Evolutionary conservation across 2,329 filamentous ascomycete species (phyloP), one percentile per base, ranked within the genome.

Genomic region (Colletotrichum shisoi): DNA sequence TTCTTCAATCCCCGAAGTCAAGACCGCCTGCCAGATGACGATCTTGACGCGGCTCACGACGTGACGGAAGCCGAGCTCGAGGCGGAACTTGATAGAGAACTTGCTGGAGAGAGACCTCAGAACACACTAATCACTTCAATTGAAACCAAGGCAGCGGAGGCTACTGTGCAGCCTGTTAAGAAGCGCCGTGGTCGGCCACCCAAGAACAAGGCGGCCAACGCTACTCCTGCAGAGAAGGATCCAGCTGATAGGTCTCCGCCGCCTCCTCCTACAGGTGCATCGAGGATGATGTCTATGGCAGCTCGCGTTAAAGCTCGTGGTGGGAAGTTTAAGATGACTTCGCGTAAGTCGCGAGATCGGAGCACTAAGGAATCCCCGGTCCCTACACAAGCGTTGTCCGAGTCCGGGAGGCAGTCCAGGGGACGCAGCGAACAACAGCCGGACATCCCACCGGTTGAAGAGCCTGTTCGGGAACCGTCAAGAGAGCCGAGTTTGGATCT

Each of bases 231-330:
- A 31, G 57, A 53, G 24, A 45, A 51, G 13, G 56, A 48, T 37
- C 45, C 44, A 2, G 48, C 39, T 19, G 64, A 68, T n/a, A 69
- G 61, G 19, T 51, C 66, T 7, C 66, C 59, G 27, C 63, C 63
- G 9, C 48, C 62, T 11, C 62, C 68, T 37, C 45, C 54, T 21
- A 21, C 62, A 37, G 67, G 54, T 39, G 63, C 57, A 17, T 34
- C 48, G 15, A 39, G 24, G 12, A 80, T 83, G 54, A 78, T 87
- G 77, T 87, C 85, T 6, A 82, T 88, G 82, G 80, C 81, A 44
- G 85, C 87, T 71, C 80, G 84, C n/a, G 83, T 86, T 79, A 83
- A 81, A 40, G 76, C 85, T 2, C 79, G 77, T 58, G 85, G 85
- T 12, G 86, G 81, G 73, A 82, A 80, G 59, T 81, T 87, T 70